Conservation (phyloP, 202 grass and related monocot genomes). For the Panicum virgatum region DNA sequence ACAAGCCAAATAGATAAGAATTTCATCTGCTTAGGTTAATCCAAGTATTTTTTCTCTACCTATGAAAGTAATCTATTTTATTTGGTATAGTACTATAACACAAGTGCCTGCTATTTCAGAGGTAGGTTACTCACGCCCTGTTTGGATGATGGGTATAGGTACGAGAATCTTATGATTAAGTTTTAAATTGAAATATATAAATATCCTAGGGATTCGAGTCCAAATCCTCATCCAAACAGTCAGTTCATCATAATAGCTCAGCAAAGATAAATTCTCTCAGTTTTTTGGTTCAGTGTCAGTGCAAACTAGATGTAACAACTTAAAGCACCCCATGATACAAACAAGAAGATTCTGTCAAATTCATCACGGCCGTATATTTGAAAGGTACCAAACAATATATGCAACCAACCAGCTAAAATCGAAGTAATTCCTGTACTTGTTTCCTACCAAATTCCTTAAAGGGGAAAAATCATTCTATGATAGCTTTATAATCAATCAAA, state of each 20-base stretch:
- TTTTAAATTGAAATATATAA: not conserved
- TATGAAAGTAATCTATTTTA: not conserved
- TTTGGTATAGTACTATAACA: not conserved
- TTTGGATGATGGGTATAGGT: not conserved
- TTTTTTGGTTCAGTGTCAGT: not conserved
- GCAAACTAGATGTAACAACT: not conserved
- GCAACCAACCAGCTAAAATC: not conserved
- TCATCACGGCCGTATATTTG: not conserved
- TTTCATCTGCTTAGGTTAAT: not conserved
- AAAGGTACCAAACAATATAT: not conserved
- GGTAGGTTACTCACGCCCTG: not conserved
- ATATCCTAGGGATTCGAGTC: not conserved
- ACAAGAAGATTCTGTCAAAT: not conserved
- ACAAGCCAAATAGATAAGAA: not conserved
- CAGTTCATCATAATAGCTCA: not conserved
- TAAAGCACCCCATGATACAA: not conserved
- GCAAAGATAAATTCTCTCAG: not conserved
- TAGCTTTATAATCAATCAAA: slow-evolving; percentile 30
- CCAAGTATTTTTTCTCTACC: not conserved
- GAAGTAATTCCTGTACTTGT: slow-evolving; percentile 22
- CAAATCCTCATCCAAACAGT: not conserved
- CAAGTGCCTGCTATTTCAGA: not conserved
- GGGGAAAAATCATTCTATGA: not conserved
- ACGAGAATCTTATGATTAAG: not conserved
- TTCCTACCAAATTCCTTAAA: slow-evolving; percentile 23